Evolutionary conservation across 2,329 filamentous ascomycete species (phyloP), one percentile per base, ranked within the genome.

Genomic region (Epichloe sibirici): DNA sequence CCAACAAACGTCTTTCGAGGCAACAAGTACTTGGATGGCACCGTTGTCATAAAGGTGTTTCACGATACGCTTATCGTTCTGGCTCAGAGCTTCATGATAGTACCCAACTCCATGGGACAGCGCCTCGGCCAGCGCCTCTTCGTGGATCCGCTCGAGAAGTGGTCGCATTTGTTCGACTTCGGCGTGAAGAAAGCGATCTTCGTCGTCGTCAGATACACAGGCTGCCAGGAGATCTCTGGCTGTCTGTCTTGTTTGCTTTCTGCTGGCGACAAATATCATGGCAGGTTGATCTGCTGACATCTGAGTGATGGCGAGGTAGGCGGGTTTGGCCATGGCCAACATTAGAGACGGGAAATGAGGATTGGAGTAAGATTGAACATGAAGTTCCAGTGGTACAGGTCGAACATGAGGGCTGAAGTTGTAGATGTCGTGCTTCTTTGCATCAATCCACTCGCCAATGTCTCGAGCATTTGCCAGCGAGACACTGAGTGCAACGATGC

Each of bases 331-430:
- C 93, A 98, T 98, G 13, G 93, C 90, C 59, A 98, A 79, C 93
- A 98, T 98, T 42, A 98, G 78, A 11, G 93, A 97, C 4, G 93
- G 94, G 72, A 95, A 96, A 65, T 98, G 94, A 46, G 94, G 90
- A 55, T 95, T 95, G 31, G 85, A 88, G 71, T 93, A 98, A 1
- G 90, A 91, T 69, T 98, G 93, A 47, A 98, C 86, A 65, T 96
- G 90, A 53, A 98, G 79, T 66, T 97, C 91, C 35, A 98, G 74
- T 23, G 91, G 90, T 17, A 96, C 82, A 1, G 90, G 86, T 53
- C 94, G 85, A 56, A 91, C 84, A 63, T 91, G 86, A 2, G 93
- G 93, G 61, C 89, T 95, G 73, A 98, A 98, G 72, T 98, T 98
- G 77, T 91, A 98, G 57, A 95, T 95, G 48, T 93, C 95, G 66